Conservation (phyloP, 345 rosid genomes). For the Draba incana region DNA sequence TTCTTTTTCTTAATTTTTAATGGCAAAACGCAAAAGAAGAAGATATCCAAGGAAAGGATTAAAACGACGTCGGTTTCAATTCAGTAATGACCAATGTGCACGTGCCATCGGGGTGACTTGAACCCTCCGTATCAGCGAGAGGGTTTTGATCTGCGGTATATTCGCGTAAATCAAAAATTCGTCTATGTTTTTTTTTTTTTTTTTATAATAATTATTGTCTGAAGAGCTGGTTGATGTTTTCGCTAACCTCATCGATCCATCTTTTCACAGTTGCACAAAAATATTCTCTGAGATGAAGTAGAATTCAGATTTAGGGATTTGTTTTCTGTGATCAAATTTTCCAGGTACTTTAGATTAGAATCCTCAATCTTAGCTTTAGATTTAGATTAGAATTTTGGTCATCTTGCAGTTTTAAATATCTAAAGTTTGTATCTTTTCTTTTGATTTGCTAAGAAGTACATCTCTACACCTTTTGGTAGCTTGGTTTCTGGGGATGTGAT, state of each 20-base stretch:
- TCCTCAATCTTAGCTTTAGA: slow-evolving; percentile 17
- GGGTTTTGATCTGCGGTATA: slow-evolving; percentile 21
- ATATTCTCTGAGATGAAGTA: slow-evolving; percentile 3
- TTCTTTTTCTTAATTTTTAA: background rate
- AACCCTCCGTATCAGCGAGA: slow-evolving; percentile 8
- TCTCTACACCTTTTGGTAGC: background rate
- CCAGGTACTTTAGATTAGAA: slow-evolving; percentile 20
- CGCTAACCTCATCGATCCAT: slow-evolving; percentile 48
- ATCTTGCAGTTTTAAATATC: background rate
- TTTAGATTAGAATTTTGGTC: slow-evolving; percentile 11
- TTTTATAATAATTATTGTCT: slow-evolving; percentile 26
- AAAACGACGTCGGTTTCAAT: slow-evolving; percentile 18
- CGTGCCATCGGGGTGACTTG: slow-evolving; percentile 20
- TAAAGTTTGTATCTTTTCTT: slow-evolving; percentile 1
- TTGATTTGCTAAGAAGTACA: background rate
- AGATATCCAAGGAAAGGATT: background rate
- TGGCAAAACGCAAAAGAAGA: slow-evolving; percentile 24
- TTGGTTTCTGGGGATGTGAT: slow-evolving; percentile 3
- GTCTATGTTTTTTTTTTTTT: slow-evolving; percentile 3
- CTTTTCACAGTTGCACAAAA: slow-evolving; percentile 30
- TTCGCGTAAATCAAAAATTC: slow-evolving; percentile 29
- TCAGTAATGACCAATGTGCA: background rate
- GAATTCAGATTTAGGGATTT: background rate
- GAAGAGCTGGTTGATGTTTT: slow-evolving; percentile 35
- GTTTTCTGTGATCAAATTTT: background rate